Evolutionary conservation across 2,329 filamentous ascomycete species (phyloP).

Genomic region (Biscogniauxia mediterranea): DNA sequence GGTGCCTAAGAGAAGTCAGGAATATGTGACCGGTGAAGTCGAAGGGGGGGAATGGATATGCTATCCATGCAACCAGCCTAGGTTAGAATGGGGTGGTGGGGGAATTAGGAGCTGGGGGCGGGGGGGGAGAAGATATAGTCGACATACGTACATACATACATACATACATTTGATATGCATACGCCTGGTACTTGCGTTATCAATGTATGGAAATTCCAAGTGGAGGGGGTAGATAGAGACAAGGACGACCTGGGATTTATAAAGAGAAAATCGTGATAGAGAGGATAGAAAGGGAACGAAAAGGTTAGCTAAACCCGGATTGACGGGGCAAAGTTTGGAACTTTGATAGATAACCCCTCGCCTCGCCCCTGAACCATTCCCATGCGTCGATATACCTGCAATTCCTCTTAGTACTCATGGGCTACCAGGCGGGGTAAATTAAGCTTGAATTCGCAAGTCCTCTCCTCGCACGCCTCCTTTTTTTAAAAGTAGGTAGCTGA

Average conservation of each 20-base stretch:
- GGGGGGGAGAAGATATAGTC: no score
- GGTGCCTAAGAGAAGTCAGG: background rate
- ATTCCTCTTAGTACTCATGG: background rate
- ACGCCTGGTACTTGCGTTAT: background rate
- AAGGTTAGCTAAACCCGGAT: background rate
- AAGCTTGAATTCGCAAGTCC: background rate
- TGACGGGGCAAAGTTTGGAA: background rate
- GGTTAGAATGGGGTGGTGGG: background rate
- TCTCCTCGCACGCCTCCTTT: background rate
- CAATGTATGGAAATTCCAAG: background rate
- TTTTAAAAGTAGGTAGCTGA: background rate
- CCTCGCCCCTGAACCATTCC: background rate
- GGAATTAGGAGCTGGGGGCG: background rate
- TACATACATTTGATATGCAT: no score
- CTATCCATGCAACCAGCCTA: no score
- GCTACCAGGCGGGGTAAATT: background rate
- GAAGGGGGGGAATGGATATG: background rate
- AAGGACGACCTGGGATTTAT: no score
- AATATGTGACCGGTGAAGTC: background rate
- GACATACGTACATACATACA: background rate
- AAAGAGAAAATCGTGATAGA: background rate
- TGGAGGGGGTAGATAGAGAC: background rate
- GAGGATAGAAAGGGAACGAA: background rate
- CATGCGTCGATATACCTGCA: background rate
- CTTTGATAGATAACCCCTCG: background rate